Percentiles rank a stretch among this genome's conserved stretches.
phyloP scores from a whole-genome alignment of 139 green algal species.

The Dunaliella sp. region DNA sequence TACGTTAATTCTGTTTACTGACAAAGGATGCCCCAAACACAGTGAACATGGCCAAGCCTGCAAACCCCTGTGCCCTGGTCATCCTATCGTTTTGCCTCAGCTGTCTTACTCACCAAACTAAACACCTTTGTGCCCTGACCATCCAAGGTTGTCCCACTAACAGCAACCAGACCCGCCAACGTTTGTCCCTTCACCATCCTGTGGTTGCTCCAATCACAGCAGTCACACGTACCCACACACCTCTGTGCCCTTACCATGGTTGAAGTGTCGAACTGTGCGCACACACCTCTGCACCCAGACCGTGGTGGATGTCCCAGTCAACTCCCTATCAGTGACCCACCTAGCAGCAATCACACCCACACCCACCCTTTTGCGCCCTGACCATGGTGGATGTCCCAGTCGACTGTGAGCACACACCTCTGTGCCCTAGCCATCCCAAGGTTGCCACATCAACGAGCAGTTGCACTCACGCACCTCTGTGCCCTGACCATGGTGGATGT shows the following conservation, averaged over 20 bases:
- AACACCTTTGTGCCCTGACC: not conserved
- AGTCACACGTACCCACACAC: too few species aligned
- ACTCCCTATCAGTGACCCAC: too few species aligned
- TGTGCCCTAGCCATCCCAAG: too few species aligned
- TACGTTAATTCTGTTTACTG: too few species aligned
- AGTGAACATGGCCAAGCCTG: not conserved
- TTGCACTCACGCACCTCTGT: conserved; percentile 33
- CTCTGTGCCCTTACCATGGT: too few species aligned
- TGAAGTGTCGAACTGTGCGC: too few species aligned
- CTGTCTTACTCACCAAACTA: not conserved
- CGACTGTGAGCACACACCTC: conserved; percentile 65
- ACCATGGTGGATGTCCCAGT: conserved; percentile 81
- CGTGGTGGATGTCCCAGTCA: too few species aligned
- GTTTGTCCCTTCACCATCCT: not conserved
- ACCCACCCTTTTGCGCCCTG: conserved; percentile 51
- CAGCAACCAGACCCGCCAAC: not conserved
- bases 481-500: conserved; percentile 78
- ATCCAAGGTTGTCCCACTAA: not conserved
- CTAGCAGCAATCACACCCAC: too few species aligned
- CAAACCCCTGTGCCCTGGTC: not conserved
- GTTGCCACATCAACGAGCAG: too few species aligned
- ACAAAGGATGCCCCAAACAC: not conserved
- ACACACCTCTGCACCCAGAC: too few species aligned
- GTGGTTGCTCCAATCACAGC: not conserved
- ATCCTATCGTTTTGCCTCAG: not conserved